phyloP scores from a whole-genome alignment of 192 early-diverging fungal species.

The Gigaspora rosea region DNA sequence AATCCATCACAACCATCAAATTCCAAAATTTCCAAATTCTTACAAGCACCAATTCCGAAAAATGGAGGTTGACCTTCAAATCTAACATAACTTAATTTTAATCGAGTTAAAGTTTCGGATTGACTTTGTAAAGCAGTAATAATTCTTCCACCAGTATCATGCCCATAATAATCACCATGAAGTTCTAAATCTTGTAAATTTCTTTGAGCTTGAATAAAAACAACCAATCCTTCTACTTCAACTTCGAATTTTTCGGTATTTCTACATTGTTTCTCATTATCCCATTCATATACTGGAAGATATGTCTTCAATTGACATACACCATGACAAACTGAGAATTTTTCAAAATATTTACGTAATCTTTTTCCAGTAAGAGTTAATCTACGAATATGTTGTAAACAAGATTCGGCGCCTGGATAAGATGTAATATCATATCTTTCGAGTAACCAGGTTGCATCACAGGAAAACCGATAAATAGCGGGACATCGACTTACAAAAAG shows the following conservation, averaged over 20 bases:
- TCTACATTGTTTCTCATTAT: constrained; percentile 13
- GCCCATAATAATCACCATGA: constrained; percentile 15
- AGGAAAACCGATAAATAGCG: constrained; percentile 13
- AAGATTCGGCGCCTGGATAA: constrained; percentile 2
- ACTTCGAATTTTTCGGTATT: constrained; percentile 15
- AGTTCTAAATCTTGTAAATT: constrained; percentile 20
- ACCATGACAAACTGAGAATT: background rate
- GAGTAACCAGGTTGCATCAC: constrained; percentile 1
- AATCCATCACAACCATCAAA: constrained; percentile 27
- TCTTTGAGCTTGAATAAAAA: constrained; percentile 12
- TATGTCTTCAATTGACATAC: constrained; percentile 18
- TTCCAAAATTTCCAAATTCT: constrained; percentile 12
- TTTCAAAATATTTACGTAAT: constrained; percentile 22
- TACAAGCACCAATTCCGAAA: constrained; percentile 5
- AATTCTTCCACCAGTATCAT: constrained; percentile 17
- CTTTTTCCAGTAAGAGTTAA: constrained; percentile 19
- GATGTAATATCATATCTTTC: constrained; percentile 6
- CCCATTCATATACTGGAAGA: constrained; percentile 20
- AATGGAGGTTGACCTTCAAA: constrained; percentile 23
- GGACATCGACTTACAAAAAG: constrained; percentile 17
- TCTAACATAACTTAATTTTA: constrained; percentile 16
- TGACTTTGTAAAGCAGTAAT: constrained; percentile 15
- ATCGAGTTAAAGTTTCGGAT: background rate
- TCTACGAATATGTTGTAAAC: constrained; percentile 2
- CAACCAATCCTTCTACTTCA: constrained; percentile 4